These are phyloP conservation scores for Leccinum incarnatum DNA, from an alignment of 768 basidiomycete genomes.

Conservation along the genomic window DNA sequence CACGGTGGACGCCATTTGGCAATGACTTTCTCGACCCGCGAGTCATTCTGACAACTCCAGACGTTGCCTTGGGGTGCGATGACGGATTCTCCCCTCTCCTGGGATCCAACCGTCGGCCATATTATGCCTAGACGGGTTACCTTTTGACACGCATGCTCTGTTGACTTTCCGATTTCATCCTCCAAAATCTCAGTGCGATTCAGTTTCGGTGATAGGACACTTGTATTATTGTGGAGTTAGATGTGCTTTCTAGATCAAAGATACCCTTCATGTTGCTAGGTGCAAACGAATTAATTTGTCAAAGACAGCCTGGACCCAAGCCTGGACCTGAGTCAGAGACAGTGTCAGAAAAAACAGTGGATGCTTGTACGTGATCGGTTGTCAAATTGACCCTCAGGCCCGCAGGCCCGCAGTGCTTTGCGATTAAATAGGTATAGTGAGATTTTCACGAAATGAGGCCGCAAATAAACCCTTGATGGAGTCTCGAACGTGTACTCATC, in stretches of 20 bases:
- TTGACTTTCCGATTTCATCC: no score
- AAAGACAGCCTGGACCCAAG: not conserved
- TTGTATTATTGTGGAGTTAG: constrained; percentile 16
- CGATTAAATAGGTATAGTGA: not conserved
- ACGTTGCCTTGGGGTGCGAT: constrained; percentile 33
- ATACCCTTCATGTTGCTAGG: constrained; percentile 20
- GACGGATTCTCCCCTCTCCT: constrained; percentile 47
- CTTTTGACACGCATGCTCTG: not conserved
- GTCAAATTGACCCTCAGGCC: not conserved
- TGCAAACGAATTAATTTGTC: not conserved
- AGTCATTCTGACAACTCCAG: constrained; percentile 31
- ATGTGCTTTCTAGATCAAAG: constrained; percentile 20
- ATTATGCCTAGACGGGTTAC: constrained; percentile 25
- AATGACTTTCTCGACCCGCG: constrained; percentile 30
- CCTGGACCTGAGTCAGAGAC: not conserved
- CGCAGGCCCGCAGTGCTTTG: not conserved
- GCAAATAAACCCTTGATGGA: constrained; percentile 1
- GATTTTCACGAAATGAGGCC: not conserved
- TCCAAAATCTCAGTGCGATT: constrained; percentile 2
- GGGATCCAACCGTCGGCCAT: constrained; percentile 40
- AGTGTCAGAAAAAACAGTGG: not conserved
- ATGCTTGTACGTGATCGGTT: constrained; percentile 16
- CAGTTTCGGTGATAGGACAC: constrained; percentile 10
- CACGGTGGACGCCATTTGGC: constrained; percentile 31
- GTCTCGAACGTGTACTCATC: not conserved